Conservation (phyloP, 345 rosid genomes). For the Brassica rapa region DNA sequence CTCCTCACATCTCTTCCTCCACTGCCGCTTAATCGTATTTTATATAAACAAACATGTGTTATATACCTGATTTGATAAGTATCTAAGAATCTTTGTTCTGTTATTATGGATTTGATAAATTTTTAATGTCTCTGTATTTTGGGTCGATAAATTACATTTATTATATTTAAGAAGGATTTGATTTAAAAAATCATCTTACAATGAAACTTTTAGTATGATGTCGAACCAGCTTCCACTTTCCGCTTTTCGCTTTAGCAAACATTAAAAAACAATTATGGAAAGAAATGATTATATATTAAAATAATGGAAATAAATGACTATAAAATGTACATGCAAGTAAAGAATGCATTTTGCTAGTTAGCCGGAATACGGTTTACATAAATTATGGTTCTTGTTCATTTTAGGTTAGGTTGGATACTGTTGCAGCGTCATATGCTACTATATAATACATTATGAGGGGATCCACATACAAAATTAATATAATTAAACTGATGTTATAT, state of each 20-base stretch:
- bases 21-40: too few species aligned
- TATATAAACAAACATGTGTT: too few species aligned
- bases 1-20: too few species aligned
- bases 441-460: slow-evolving; percentile 19
- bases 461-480: slow-evolving; percentile 1
- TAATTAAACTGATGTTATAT: background rate
- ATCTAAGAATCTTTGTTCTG: background rate
- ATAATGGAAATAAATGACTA: background rate
- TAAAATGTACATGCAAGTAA: background rate
- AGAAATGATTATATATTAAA: background rate
- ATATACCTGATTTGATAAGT: too few species aligned
- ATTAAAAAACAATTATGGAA: background rate
- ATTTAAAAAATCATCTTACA: background rate
- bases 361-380: background rate
- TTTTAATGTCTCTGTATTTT: too few species aligned
- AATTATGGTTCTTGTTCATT: slow-evolving; percentile 4
- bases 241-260: background rate
- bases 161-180: background rate
- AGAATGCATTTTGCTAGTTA: background rate
- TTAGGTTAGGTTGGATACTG: slow-evolving; percentile 35
- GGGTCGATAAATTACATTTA: background rate
- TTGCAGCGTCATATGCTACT: slow-evolving; percentile 27
- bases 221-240: background rate
- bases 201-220: background rate
- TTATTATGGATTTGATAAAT: too few species aligned